Evolutionary conservation across 2,329 filamentous ascomycete genomes (phyloP), one percentile per base, ranked within the genome.

Genomic region (Kalmusia sp.): DNA sequence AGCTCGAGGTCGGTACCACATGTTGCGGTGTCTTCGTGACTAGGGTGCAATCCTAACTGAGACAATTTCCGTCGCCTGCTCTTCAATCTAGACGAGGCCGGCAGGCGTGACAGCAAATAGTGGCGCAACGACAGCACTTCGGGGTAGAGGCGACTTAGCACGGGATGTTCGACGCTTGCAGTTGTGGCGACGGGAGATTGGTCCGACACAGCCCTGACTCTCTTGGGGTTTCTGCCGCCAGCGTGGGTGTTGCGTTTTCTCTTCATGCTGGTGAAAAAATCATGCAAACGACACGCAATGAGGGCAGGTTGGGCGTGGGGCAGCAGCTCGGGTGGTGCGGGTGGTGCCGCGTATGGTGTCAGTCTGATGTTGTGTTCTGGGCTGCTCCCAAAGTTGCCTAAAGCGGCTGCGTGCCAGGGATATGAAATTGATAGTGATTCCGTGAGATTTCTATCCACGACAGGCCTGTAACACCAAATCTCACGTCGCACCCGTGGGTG

Each of bases 71-170:
- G 77, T 35, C 76, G 78, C 38, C 80, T 77, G 48, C 73, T 72
- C 55, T 77, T 46, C 30, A 15, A 34, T 27, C 21, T 89, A 4
- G 91, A 93, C 9, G 84, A 80, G n/a, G 72, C 61, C 0, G 90
- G 88, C 9, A 96, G 81, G 54, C 80, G 84, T 17, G 79, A 78
- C 41, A 93, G 77, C 58, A 93, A 77, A 76, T 91, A 90, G 52
- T 88, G 80, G 63, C 91, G 86, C 52, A 96, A 77, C 0, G 87
- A 87, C 50, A 85, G 72, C 11, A 92, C 82, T 40, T 81, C 75
- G 6, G 81, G 75, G 74, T 92, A 96, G 75, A 88, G 90, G 56
- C 83, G 82, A 39, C 80, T 80, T 51, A 96, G 79, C 28, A 95
- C 82, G 49, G 85, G 84, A 68, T 91, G 87, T 52, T 76, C 73